Evolutionary conservation across 805 yeast genomes (phyloP).

Genomic region (Metschnikowia henanensis): DNA sequence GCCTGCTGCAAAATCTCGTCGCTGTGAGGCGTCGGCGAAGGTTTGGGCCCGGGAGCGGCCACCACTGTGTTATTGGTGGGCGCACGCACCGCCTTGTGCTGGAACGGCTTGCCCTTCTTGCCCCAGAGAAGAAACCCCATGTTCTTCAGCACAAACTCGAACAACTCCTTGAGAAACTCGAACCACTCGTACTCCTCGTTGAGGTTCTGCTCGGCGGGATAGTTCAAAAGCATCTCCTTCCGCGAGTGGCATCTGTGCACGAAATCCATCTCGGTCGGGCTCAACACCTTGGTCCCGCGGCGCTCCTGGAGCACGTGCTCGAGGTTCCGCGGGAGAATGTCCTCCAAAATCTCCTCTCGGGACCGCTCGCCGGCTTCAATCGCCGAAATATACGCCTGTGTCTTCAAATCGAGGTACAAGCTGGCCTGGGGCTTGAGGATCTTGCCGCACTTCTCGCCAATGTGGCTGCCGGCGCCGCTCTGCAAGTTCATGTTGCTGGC

Average conservation of each 20-base stretch:
- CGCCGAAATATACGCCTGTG: constrained; percentile 93
- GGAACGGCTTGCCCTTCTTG: constrained; percentile 41
- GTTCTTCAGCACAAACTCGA: constrained; percentile 75
- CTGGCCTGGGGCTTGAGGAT: constrained; percentile 80
- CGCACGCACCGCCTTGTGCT: too few relatives aligned
- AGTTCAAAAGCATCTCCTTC: constrained; percentile 55
- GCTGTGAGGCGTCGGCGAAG: constrained; percentile 17
- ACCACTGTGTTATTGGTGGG: background rate
- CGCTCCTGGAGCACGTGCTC: constrained; percentile 46
- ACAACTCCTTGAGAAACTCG: constrained; percentile 72
- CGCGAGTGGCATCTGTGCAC: constrained; percentile 71
- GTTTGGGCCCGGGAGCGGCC: background rate
- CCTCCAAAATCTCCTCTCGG: constrained; percentile 66
- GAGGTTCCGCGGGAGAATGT: constrained; percentile 69
- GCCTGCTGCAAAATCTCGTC: constrained; percentile 15
- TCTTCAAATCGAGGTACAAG: constrained; percentile 81
- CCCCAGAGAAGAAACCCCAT: constrained; percentile 77
- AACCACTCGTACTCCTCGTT: constrained; percentile 84
- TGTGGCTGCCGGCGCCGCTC: constrained; percentile 32
- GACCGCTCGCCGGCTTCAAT: constrained; percentile 63
- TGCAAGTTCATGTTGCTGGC: constrained; percentile 32
- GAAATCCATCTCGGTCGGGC: constrained; percentile 82
- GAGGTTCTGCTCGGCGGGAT: constrained; percentile 49
- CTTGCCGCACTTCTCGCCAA: constrained; percentile 49
- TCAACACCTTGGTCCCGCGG: constrained; percentile 41